Evolutionary conservation across 148 eudicot genomes (phyloP).

Genomic region (Chenopodium album): DNA sequence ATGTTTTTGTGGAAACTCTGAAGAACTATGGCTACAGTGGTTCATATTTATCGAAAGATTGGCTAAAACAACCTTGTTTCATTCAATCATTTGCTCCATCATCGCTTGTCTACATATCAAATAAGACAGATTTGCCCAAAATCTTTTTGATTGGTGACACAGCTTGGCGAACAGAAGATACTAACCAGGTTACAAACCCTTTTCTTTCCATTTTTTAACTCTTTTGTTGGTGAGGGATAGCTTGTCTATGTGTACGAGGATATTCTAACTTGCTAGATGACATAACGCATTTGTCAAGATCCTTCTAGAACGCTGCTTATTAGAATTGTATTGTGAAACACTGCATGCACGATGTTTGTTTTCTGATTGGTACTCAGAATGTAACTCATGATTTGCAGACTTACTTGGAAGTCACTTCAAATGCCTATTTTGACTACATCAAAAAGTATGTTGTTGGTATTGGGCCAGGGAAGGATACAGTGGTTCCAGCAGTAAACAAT

Average conservation of each 20-base stretch:
- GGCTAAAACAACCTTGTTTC: slow-evolving; percentile 81
- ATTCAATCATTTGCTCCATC: slow-evolving; percentile 87
- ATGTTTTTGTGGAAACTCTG: slow-evolving; percentile 66
- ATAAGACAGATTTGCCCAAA: slow-evolving; percentile 74
- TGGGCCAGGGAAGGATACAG: slow-evolving; percentile 80
- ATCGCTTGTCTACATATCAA: slow-evolving; percentile 64
- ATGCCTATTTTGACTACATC: slow-evolving; percentile 62
- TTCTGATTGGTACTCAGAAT: not conserved
- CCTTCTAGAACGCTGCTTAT: not conserved
- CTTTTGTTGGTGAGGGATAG: not conserved
- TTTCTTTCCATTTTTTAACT: not conserved
- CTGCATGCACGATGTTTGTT: not conserved
- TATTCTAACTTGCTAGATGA: not conserved
- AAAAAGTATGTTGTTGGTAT: slow-evolving; percentile 70
- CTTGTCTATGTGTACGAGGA: not conserved
- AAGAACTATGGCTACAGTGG: slow-evolving; percentile 72
- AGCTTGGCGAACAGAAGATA: slow-evolving; percentile 59
- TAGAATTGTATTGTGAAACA: not conserved
- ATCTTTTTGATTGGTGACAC: slow-evolving; percentile 63
- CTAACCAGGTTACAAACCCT: slow-evolving; percentile 59
- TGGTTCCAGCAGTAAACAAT: slow-evolving; percentile 58
- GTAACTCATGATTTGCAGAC: slow-evolving; percentile 42
- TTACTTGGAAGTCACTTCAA: slow-evolving; percentile 70
- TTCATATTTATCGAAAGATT: slow-evolving; percentile 68
- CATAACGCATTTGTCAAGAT: not conserved